Conservation (phyloP, 2,329 filamentous ascomycete species). For the Zopfia rhizophila region DNA sequence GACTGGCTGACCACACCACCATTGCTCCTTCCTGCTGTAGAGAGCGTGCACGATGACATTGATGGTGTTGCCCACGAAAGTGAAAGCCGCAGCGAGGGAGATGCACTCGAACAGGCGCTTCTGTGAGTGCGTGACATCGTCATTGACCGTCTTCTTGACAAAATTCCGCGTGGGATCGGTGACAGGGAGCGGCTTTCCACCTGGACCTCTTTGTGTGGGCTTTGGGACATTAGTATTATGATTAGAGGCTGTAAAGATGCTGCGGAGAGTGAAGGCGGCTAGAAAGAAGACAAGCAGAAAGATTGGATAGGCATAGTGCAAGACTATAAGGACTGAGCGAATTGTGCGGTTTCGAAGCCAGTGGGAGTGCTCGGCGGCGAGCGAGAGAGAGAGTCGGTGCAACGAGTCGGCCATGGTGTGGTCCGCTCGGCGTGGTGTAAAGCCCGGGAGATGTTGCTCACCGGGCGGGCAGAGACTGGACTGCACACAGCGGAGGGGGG, state of each 20-base stretch:
- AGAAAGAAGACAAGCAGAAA: slow-evolving; percentile 73
- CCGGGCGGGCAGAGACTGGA: slow-evolving; percentile 7
- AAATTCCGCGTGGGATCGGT: slow-evolving; percentile 57
- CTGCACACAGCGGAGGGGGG: slow-evolving; percentile 15
- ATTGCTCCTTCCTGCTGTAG: slow-evolving; percentile 69
- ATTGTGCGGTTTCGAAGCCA: slow-evolving; percentile 19
- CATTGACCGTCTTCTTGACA: slow-evolving; percentile 58
- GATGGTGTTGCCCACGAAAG: slow-evolving; percentile 78
- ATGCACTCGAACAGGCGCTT: slow-evolving; percentile 81
- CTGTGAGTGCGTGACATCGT: slow-evolving; percentile 71
- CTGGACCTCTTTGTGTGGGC: slow-evolving; percentile 74
- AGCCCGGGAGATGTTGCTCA: not conserved
- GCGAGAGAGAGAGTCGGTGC: slow-evolving; percentile 18
- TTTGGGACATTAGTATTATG: slow-evolving; percentile 57
- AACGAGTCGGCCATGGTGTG: slow-evolving; percentile 28
- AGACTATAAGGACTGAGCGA: slow-evolving; percentile 39
- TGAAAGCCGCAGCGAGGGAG: slow-evolving; percentile 74
- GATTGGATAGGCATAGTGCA: slow-evolving; percentile 71
- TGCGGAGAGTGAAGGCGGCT: slow-evolving; percentile 68
- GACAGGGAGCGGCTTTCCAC: slow-evolving; percentile 86
- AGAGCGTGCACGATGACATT: slow-evolving; percentile 81
- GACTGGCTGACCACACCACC: slow-evolving; percentile 84
- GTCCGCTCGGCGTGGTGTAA: not conserved
- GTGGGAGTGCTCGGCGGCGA: slow-evolving; percentile 27
- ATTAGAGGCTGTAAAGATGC: slow-evolving; percentile 64